A percentile compares a stretch with the other conserved stretches of the same genome.
phyloP scores from a whole-genome alignment of 306 rosid genomes.

The Glycine soja region DNA sequence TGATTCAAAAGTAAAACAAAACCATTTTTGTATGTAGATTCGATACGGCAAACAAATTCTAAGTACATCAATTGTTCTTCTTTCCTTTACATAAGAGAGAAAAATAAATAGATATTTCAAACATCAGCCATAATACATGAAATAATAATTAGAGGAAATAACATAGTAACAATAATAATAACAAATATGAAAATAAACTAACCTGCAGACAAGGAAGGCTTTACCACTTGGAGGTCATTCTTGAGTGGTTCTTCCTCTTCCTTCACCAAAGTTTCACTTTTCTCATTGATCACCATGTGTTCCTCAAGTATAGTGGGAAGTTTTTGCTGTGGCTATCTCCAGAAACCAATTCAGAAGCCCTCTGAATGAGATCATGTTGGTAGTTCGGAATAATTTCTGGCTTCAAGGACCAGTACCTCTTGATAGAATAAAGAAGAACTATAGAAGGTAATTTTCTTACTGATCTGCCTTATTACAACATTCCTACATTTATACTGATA shows the following conservation, averaged over 20 bases:
- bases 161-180: neutral
- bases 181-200: conserved; percentile 22
- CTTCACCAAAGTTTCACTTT: conserved; percentile 42
- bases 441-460: too few species aligned
- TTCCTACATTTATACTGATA: too few species aligned
- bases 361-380: conserved; percentile 81
- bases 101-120: too few species aligned
- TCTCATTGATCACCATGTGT: conserved; percentile 38
- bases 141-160: neutral
- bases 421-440: too few species aligned
- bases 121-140: neutral
- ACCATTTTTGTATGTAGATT: neutral
- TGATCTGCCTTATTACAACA: too few species aligned
- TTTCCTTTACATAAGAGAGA: neutral
- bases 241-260: too few species aligned
- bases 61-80: neutral
- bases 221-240: conserved; percentile 48
- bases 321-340: conserved; percentile 51
- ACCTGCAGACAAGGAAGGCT: conserved; percentile 68
- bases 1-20: conserved; percentile 1
- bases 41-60: neutral
- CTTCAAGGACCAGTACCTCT: too few species aligned
- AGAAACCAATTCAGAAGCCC: conserved; percentile 71
- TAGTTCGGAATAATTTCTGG: too few species aligned
- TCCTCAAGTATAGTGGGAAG: conserved; percentile 40